Evolutionary conservation across 495 filamentous ascomycete genomes (phyloP).

Genomic region (Talaromyces adpressus): DNA sequence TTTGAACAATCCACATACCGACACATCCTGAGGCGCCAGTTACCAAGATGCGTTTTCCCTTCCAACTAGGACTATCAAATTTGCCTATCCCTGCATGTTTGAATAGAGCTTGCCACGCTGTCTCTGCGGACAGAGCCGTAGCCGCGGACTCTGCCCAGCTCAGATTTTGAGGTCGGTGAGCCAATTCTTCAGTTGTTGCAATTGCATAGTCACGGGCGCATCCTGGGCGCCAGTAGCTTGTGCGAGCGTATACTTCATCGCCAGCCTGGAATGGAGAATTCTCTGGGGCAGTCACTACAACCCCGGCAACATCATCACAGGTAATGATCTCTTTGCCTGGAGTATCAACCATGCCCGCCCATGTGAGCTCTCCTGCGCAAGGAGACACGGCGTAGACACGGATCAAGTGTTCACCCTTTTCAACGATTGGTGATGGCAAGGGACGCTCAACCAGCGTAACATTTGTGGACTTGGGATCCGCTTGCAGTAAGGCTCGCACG

Average conservation of each 20-base stretch:
- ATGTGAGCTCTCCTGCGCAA: constrained; percentile 48
- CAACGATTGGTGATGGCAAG: constrained; percentile 15
- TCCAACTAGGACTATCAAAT: constrained; percentile 11
- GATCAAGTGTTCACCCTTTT: constrained; percentile 41
- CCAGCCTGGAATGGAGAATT: constrained; percentile 40
- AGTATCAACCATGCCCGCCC: constrained; percentile 21
- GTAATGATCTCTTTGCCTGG: constrained; percentile 32
- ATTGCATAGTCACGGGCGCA: constrained; percentile 41
- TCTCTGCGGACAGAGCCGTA: constrained; percentile 39
- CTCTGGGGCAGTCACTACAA: constrained; percentile 31
- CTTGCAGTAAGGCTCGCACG: constrained; percentile 4
- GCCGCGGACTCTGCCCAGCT: constrained; percentile 39
- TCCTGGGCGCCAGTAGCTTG: constrained; percentile 29
- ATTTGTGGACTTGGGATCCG: constrained; percentile 7
- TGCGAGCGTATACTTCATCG: constrained; percentile 43
- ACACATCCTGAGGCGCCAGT: constrained; percentile 46
- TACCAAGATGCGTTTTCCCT: constrained; percentile 36
- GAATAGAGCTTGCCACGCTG: constrained; percentile 48
- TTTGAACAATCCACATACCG: constrained; percentile 50
- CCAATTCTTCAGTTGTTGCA: constrained; percentile 35
- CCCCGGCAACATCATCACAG: constrained; percentile 45
- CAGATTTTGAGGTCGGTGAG: constrained; percentile 26
- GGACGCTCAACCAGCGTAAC: constrained; percentile 12
- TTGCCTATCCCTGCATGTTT: constrained; percentile 23
- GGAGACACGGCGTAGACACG: constrained; percentile 41